Base-by-base conservation (phyloP, 805 yeast genomes). In the Metschnikowia orientalis region DNA sequence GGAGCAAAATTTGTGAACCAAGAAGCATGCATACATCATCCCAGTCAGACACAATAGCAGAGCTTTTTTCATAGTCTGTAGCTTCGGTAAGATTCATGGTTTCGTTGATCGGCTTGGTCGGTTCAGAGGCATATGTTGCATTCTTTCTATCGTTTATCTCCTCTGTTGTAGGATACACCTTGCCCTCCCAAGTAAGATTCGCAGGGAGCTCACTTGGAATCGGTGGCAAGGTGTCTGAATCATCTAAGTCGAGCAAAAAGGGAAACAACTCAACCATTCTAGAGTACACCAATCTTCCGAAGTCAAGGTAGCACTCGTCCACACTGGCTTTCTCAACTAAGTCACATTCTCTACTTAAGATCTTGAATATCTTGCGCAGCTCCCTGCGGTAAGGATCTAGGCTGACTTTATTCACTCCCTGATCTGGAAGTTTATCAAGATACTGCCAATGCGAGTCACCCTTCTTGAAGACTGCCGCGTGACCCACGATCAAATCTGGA, bases 251-350 rank as follows among this genome's bases (percentile, higher is more conserved):
- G 10, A 27, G 25, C 11, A 79, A 40, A 6, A 60, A 50, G 0
- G 94, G 90, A 31, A 73, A 72, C 2, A 57, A 23, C 8, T 58
- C 59, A 2, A 67, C 28, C 8, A 78, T 55, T 31, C 53, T 59
- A 1, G 53, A 38, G 45, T 73, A 69, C 0, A 86, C 74, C 15
- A 74, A 45, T 23, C 82, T 62, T 0, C 97, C 95, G 24, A 92
- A 56, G 58, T 92, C 97, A 45, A 92, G 44, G 52, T 82, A 92
- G 30, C 88, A 79, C 59, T 92, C 98, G 59, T 92, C 98, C 12
- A 89, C 92, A 59, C 97, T 87, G 0, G 96, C 97, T 59, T 89
- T 89, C 55, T 92, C 95, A 1, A 87, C 86, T 10, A 70, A 47
- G 37, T 76, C 81, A 51, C 90, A 84, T 38, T 69, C 65, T 6